Base-by-base conservation (phyloP, 2,329 filamentous ascomycete genomes). In the Pseudocercospora fuligena region DNA sequence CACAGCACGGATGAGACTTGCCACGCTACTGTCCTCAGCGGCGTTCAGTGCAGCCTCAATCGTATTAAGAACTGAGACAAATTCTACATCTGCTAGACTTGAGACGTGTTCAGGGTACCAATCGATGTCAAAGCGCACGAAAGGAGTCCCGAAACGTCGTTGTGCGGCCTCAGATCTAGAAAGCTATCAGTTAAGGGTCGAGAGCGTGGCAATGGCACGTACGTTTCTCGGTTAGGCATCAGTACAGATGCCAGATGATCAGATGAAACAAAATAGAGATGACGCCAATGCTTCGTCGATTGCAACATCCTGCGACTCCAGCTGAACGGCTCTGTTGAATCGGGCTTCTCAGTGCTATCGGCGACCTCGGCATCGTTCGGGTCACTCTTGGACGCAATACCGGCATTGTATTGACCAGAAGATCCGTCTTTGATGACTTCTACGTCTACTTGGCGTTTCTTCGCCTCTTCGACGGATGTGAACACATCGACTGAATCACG, bases 381-480 rank as follows among this genome's bases (percentile, higher is more conserved):
- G 7, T 43, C 40, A 43, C 40, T 43, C 5, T 43, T 3, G 11
- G 16, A 16, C 5, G 40, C 40, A 43, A 7, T n/a, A 19, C 40
- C 40, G 4, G 51, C 23, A 27, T 56, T 19, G 23, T 56, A 5
- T 12, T 19, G 51, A 27, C 12, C 27, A 27, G 8, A 3, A 31
- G 8, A 3, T n/a, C 16, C 51, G 8, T 56, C 27, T n/a, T 56
- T 8, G 16, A 56, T 29, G 51, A 31, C 23, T 56, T 21, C 16
- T 23, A 56, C 51, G n/a, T 56, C 51, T 11, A 56, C 51, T 56
- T 16, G 23, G 23, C 51, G 51, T 11, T 56, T 56, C 51, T 27
- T 56, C 16, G 23, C 16, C 3, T 29, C 27, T 14, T 5, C 16
- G 51, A 9, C 16, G 12, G 25, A 25, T 33, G 51, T n/a, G 16